Base-by-base conservation (phyloP, 192 early-diverging fungal genomes). In the Gigaspora rosea region DNA sequence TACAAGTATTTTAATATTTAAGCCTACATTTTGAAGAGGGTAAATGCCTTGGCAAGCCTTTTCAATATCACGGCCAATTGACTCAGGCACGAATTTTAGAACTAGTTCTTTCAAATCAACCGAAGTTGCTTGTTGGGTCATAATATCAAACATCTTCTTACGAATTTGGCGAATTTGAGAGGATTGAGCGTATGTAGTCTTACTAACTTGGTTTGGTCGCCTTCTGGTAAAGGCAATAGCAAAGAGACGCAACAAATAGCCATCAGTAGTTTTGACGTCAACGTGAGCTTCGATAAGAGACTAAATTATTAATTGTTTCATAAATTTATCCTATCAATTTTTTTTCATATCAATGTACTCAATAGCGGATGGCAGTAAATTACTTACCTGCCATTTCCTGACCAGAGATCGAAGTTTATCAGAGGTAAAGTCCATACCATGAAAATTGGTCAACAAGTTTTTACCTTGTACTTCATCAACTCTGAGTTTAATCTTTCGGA, bases 81-180 rank as follows among this genome's bases (percentile, higher is more conserved):
- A 90, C 86, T 99, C 98, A 75, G 94, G 90, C 79, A 96, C 92
- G 83, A 99, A 92, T 94, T 98, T 98, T 82, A 89, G 85, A 83
- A 99, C 93, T 35, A 98, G 86, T 84, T 96, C 95, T 90, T 95
- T 95, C 85, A 99, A 90, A 85, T 96, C 95, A 88, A 93, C 93
- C 32, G 89, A 82, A 77, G 89, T 74, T 66, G 93, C 92, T 89
- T 97, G 94, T 72, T 87, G 86, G 78, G 84, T 89, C 89, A 98
- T 95, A 88, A 98, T 94, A 88, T 99, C 98, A 85, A 96, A 96
- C 95, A 99, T 99, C 95, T 98, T 98, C 92, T 98, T 97, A 88
- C 98, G 95, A 88, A 99, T 98, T 84, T 89, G 87, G 78, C 94
- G 94, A 89, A 99, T 95, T 89, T 99, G 98, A 75, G 95, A 89